Base-by-base conservation (phyloP, 202 grass and related monocot genomes). In the Setaria viridis region DNA sequence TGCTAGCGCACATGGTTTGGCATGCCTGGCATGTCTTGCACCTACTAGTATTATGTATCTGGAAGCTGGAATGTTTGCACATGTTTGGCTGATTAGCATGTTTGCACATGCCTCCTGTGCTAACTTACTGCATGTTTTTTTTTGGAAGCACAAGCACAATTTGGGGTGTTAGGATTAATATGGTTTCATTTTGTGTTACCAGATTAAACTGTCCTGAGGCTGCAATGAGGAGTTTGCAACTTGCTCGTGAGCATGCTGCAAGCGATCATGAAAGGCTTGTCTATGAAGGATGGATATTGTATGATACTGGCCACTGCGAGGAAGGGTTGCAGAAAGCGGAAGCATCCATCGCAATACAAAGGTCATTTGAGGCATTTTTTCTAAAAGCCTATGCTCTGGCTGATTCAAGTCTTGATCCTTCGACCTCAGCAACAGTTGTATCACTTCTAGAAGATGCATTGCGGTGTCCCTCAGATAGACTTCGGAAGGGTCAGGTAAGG, bases 341-440 rank as follows among this genome's bases (percentile, higher is more conserved):
- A 90, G 94, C 95, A 84, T 97, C 97, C 4, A 97, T 99, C 71
- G 82, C 92, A 65, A 94, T 99, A 64, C 94, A 96, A 78, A 92
- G 97, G 63, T 99, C 97, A 65, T 99, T 99, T 79, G 97, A 99
- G 89, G 97, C 97, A 3, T 99, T 99, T 84, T 98, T 98, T 83
- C 79, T 98, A 66, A 98, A 98, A 88, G 96, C 96, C 11, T 99
- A 99, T 89, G 94, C 97, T 73, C 84, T 99, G 63, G 97, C 97
- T 15, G 97, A 99, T 92, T 94, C 97, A 6, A 94, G 90, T 72
- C 87, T 89, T n/a, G 97, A 99, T 79, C 85, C 97, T 62, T 95
- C 94, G 54, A 93, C 90, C 34, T 94, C 97, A 71, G 82, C 90
- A 67, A 92, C 94, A 30, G 97, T 99, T 33, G 90, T 99, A 59